Conservation (phyloP, 805 yeast genomes). For the Kregervanrija pseudodelftensis region DNA sequence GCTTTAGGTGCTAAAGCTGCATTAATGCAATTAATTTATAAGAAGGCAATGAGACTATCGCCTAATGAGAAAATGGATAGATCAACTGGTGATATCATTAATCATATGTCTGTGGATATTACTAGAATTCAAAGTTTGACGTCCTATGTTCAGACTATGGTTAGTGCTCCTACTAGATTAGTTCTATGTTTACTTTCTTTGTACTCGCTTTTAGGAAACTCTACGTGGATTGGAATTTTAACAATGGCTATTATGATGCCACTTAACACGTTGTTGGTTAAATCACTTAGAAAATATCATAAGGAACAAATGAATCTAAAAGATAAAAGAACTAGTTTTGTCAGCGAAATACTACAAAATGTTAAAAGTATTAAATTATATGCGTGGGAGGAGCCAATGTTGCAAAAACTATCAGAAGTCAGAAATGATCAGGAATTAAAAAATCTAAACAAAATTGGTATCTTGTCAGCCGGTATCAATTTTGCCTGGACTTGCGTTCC, state of each 20-base stretch:
- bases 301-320: constrained; percentile 55
- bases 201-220: constrained; percentile 47
- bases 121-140: constrained; percentile 53
- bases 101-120: constrained; percentile 73
- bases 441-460: constrained; percentile 43
- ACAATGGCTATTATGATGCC: constrained; percentile 54
- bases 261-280: constrained; percentile 41
- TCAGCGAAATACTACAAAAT: constrained; percentile 52
- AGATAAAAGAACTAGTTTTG: constrained; percentile 51
- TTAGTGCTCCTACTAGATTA: constrained; percentile 55
- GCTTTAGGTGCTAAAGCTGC: constrained; percentile 63
- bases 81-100: constrained; percentile 75
- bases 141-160: constrained; percentile 44
- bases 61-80: constrained; percentile 51
- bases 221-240: constrained; percentile 51
- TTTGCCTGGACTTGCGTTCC: constrained; percentile 64
- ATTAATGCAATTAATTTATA: constrained; percentile 58
- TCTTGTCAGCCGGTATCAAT: constrained; percentile 37
- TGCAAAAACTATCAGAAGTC: constrained; percentile 40
- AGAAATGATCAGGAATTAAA: constrained; percentile 54
- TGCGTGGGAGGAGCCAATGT: constrained; percentile 65
- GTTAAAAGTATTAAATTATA: constrained; percentile 61
- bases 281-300: constrained; percentile 36
- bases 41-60: constrained; percentile 64
- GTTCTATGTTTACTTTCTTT: constrained; percentile 47